Base-by-base conservation (phyloP, 768 basidiomycete genomes). In the Pleurotus citrinopileatus region DNA sequence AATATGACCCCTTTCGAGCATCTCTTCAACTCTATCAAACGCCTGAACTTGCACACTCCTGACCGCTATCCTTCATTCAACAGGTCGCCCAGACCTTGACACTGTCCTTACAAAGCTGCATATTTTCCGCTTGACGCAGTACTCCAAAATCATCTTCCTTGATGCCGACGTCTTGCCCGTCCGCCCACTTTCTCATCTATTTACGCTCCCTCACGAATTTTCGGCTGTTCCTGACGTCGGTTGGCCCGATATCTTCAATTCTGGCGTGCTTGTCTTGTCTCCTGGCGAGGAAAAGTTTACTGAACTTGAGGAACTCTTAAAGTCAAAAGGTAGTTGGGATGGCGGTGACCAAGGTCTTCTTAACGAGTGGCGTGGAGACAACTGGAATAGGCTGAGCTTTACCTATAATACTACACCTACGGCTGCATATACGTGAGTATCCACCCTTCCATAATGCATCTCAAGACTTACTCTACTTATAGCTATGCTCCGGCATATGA, bases 181-280 rank as follows among this genome's bases (percentile, higher is more conserved):
- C 47, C 83, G 89, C 45, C 91, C 96, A 25, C 75, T 99, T 52
- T 89, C 92, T 29, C 94, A 96, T 70, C 84, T 99, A n/a, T 98
- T 99, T 70, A 76, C 78, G 28, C 70, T 89, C 43, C 81, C 88
- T 3, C 77, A 87, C 66, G 86, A 91, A 57, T 94, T 99, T 65
- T 87, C 94, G 37, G 97, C 97, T 7, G 90, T 87, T 6, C 94
- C 97, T 9, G 97, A 99, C 69, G 91, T 94, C 27, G 97, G 97
- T 60, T 99, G 97, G 97, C 97, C 97, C 36, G 97, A 99, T 70
- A 95, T 97, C 57, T 99, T 99, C 77, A 99, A 99, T 69, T 96
- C 95, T 20, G 97, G 97, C 34, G 86, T 98, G 42, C 80, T 99
- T 71, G 94, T 98, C 47, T 70, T 94, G 32, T 78, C 82, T 51